These are phyloP conservation scores for Goffeauzyma gilvescens DNA, from an alignment of 768 basidiomycete genomes.

Conservation along the genomic window DNA sequence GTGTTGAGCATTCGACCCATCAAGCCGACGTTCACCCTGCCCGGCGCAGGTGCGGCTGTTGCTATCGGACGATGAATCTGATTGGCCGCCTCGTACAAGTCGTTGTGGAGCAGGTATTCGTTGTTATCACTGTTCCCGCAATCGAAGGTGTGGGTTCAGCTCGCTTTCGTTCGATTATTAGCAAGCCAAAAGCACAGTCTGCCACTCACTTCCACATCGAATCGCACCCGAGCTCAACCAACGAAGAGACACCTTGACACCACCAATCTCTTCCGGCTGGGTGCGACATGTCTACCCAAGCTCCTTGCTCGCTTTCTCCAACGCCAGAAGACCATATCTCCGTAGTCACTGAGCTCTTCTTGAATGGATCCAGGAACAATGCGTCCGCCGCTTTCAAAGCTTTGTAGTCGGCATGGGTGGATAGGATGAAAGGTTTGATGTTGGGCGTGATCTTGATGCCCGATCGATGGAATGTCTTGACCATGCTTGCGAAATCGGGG, in stretches of 20 bases:
- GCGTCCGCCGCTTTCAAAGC: slow-evolving; percentile 16
- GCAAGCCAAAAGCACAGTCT: not conserved
- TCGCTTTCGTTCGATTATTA: too few relatives aligned
- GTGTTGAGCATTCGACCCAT: slow-evolving; percentile 27
- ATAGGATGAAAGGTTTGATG: slow-evolving; percentile 27
- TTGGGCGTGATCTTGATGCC: slow-evolving; percentile 30
- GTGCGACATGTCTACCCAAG: slow-evolving; percentile 29
- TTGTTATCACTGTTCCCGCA: slow-evolving; percentile 26
- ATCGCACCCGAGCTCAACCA: slow-evolving; percentile 27
- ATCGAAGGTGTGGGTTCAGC: not conserved
- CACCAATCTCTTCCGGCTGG: slow-evolving; percentile 27
- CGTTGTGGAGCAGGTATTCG: slow-evolving; percentile 27
- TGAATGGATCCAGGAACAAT: slow-evolving; percentile 22
- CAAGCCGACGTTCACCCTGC: slow-evolving; percentile 16
- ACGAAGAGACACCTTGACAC: slow-evolving; percentile 20
- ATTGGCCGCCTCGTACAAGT: slow-evolving; percentile 16
- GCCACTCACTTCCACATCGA: slow-evolving; percentile 30
- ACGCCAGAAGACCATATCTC: slow-evolving; percentile 25
- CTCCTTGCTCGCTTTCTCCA: slow-evolving; percentile 20
- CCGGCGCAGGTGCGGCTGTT: too few relatives aligned
- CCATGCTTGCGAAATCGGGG: slow-evolving; percentile 29
- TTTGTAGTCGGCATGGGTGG: slow-evolving; percentile 23
- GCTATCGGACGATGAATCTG: too few relatives aligned
- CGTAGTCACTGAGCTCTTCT: slow-evolving; percentile 14
- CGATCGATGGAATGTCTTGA: slow-evolving; percentile 19